These are phyloP conservation scores for Conticribra guillardii DNA, from an alignment of 108 stramenopile species.

Conservation along the genomic window DNA sequence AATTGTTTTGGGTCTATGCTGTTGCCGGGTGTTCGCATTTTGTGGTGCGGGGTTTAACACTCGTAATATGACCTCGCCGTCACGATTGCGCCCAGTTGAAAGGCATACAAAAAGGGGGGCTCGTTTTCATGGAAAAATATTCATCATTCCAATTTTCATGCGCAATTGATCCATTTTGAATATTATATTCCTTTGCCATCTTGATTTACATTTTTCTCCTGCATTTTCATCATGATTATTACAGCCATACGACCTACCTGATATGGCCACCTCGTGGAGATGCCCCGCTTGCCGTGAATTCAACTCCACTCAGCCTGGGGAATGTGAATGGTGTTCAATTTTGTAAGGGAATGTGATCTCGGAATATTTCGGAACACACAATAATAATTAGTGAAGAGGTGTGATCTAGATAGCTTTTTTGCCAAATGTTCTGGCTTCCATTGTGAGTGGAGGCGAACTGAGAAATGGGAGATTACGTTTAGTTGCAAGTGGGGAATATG, in stretches of 20 bases:
- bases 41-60: too few species aligned
- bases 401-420: background rate
- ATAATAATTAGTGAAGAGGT: background rate
- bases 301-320: slow-evolving; percentile 71
- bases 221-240: slow-evolving; percentile 3
- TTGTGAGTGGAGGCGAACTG: too few species aligned
- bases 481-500: too few species aligned
- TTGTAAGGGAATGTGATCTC: slow-evolving; percentile 53
- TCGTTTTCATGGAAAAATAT: too few species aligned
- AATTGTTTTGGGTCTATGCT: too few species aligned
- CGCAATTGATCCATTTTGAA: too few species aligned
- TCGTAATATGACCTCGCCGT: too few species aligned
- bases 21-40: background rate
- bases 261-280: slow-evolving; percentile 77
- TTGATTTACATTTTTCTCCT: background rate
- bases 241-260: slow-evolving; percentile 82
- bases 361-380: too few species aligned
- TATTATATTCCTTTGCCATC: background rate
- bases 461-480: too few species aligned
- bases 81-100: too few species aligned
- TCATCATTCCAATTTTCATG: too few species aligned
- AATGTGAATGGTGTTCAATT: slow-evolving; percentile 79
- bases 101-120: too few species aligned
- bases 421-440: background rate
- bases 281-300: slow-evolving; percentile 74